These are phyloP conservation scores for Cyberlindnera bimundalis DNA, from an alignment of 805 yeast species.

Conservation along the genomic window DNA sequence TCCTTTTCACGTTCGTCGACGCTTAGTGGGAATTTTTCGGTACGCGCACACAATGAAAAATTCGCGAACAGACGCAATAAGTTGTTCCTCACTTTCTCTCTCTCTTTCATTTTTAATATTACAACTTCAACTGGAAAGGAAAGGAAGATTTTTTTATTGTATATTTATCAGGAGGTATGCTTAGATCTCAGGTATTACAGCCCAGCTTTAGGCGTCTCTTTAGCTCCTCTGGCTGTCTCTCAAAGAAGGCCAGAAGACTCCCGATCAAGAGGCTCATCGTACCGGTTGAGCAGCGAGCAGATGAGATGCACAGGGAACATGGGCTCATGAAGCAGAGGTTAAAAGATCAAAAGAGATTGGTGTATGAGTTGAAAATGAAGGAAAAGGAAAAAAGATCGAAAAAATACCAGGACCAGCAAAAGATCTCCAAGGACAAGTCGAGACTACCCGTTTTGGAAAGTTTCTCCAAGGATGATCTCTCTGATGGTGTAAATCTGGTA, in stretches of 20 bases:
- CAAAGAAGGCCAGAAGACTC: constrained; percentile 10
- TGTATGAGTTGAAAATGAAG: not conserved
- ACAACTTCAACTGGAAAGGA: no score
- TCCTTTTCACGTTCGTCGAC: no score
- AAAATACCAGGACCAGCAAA: constrained; percentile 1
- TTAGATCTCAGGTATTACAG: not conserved
- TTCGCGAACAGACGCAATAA: no score
- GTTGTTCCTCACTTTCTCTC: no score
- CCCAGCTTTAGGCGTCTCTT: constrained; percentile 4
- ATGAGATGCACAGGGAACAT: constrained; percentile 8
- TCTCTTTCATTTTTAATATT: no score
- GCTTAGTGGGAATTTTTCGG: constrained; percentile 3
- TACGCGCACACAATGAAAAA: constrained; percentile 4
- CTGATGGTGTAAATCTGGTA: constrained; percentile 38
- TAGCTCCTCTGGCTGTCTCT: not conserved
- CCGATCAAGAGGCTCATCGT: constrained; percentile 21
- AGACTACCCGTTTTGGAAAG: constrained; percentile 21
- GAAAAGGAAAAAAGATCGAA: not conserved
- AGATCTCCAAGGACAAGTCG: constrained; percentile 5
- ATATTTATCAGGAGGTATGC: not conserved
- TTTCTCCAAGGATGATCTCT: constrained; percentile 31
- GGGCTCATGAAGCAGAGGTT: constrained; percentile 8
- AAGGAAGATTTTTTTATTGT: no score
- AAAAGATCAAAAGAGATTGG: constrained; percentile 1
- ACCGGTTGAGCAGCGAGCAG: constrained; percentile 13